Evolutionary conservation across 441 rosid genomes (phyloP).

Genomic region (Omphalea diandra): DNA sequence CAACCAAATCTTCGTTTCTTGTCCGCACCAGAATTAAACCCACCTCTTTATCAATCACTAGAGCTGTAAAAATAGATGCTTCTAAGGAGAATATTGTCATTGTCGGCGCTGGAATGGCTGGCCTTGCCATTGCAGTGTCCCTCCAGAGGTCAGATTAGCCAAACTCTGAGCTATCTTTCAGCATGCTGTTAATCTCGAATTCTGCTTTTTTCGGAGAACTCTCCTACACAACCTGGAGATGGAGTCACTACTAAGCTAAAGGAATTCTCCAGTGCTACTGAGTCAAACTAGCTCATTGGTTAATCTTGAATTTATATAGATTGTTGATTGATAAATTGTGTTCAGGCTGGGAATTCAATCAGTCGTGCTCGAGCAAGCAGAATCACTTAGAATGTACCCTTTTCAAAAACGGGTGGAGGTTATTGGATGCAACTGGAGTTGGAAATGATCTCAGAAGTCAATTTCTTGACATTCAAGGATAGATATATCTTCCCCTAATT

Average conservation of each 20-base stretch:
- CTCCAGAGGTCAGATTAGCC: constrained; percentile 52
- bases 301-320: no score
- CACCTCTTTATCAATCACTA: constrained; percentile 21
- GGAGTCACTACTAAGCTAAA: no score
- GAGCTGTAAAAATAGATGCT: constrained; percentile 33
- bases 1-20: constrained; percentile 22
- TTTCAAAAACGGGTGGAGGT: constrained; percentile 94
- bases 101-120: constrained; percentile 89
- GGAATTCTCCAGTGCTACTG: no score
- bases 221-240: no score
- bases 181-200: no score
- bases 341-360: constrained; percentile 74
- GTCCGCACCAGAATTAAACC: constrained; percentile 30
- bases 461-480: constrained; percentile 86
- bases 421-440: constrained; percentile 79
- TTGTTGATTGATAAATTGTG: background rate
- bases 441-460: constrained; percentile 70
- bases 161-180: background rate
- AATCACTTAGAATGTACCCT: constrained; percentile 82
- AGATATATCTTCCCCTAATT: constrained; percentile 7
- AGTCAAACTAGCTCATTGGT: no score
- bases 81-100: constrained; percentile 58
- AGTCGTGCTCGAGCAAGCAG: constrained; percentile 81
- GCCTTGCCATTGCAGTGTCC: constrained; percentile 85
- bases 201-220: no score